These are phyloP conservation scores for Pisolithus orientalis DNA, from an alignment of 768 basidiomycete genomes.

Conservation along the genomic window DNA sequence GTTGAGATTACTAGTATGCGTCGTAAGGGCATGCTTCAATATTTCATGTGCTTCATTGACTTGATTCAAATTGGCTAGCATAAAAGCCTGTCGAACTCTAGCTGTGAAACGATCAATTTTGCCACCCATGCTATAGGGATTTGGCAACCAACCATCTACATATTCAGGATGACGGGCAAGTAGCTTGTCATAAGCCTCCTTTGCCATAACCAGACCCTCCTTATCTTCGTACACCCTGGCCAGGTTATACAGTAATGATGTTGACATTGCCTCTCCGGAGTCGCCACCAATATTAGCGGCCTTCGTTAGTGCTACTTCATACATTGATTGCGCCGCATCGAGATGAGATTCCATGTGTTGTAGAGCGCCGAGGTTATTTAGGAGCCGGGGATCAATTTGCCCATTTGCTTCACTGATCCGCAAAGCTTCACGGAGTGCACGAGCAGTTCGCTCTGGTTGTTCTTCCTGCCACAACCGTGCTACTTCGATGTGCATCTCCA, in stretches of 20 bases:
- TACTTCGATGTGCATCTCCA: slow-evolving; percentile 88
- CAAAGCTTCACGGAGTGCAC: slow-evolving; percentile 69
- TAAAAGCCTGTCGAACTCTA: slow-evolving; percentile 85
- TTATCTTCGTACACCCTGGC: slow-evolving; percentile 87
- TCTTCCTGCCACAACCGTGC: slow-evolving; percentile 86
- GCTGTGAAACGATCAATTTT: slow-evolving; percentile 42
- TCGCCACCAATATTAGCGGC: slow-evolving; percentile 42
- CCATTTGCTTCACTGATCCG: slow-evolving; percentile 50
- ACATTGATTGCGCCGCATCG: slow-evolving; percentile 52
- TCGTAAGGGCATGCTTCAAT: slow-evolving; percentile 80
- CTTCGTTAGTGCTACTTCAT: slow-evolving; percentile 67
- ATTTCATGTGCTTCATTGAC: slow-evolving; percentile 81
- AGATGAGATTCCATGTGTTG: slow-evolving; percentile 63
- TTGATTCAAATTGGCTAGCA: slow-evolving; percentile 63
- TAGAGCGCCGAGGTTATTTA: slow-evolving; percentile 78
- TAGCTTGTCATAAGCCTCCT: slow-evolving; percentile 83
- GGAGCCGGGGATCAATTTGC: slow-evolving; percentile 55
- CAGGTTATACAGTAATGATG: slow-evolving; percentile 85
- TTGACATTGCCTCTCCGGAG: slow-evolving; percentile 63
- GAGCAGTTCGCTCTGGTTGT: slow-evolving; percentile 63
- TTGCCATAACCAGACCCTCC: slow-evolving; percentile 66
- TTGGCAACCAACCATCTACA: slow-evolving; percentile 71
- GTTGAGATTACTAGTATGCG: slow-evolving; percentile 74
- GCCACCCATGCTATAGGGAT: neutral
- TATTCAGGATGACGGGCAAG: slow-evolving; percentile 92